A percentile compares a stretch with the other conserved stretches of the same genome.
Conservation (phyloP, 208 protist species). For the Trypanosoma boissoni region DNA sequence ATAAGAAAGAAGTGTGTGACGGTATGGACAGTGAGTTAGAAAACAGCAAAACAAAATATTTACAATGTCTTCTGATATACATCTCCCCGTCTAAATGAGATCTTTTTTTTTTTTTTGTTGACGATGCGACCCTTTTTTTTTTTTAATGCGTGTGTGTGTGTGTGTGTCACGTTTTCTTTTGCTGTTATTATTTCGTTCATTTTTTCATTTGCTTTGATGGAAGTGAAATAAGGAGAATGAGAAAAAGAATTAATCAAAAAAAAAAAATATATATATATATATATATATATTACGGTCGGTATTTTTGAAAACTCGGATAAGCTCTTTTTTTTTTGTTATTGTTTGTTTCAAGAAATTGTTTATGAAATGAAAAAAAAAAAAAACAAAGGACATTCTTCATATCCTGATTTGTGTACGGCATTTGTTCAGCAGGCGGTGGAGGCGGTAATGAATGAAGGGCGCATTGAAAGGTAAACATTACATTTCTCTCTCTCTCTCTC, state of each 20-base stretch:
- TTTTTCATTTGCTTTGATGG: background rate
- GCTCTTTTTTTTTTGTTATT: slow-evolving; percentile 13
- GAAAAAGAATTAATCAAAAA: slow-evolving; percentile 15
- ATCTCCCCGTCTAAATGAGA: background rate
- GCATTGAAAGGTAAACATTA: slow-evolving; percentile 13
- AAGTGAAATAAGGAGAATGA: slow-evolving; percentile 6
- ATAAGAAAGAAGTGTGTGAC: no score
- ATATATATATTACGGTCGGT: no score
- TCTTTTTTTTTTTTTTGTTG: no score
- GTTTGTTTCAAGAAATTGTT: slow-evolving; percentile 14
- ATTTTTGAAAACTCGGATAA: no score
- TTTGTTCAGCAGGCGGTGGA: no score
- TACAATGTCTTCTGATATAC: no score
- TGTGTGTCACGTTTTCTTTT: no score
- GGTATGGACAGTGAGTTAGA: background rate
- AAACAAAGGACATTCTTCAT: slow-evolving; percentile 15
- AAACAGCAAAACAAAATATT: background rate
- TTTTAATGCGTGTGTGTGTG: no score
- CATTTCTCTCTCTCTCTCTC: background rate
- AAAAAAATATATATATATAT: slow-evolving; percentile 15
- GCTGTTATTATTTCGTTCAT: no score
- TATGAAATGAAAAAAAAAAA: slow-evolving; percentile 23
- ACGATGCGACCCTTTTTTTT: no score
- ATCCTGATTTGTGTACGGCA: no score
- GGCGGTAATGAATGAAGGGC: no score